Evolutionary conservation across 1,139 yeast species (phyloP).

Genomic region (Yamadazyma spencermartinsiae): DNA sequence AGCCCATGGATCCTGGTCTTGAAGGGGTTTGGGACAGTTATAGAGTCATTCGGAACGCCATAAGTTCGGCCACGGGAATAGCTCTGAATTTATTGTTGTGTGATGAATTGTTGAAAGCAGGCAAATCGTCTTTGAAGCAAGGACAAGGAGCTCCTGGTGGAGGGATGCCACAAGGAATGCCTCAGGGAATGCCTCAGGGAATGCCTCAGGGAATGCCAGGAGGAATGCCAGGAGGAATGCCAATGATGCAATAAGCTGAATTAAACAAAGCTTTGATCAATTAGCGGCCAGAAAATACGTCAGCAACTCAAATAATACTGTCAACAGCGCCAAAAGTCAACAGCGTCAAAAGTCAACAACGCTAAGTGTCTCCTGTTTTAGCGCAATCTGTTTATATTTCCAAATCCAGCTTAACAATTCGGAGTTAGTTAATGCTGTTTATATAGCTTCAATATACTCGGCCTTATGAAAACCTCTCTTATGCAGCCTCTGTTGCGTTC

Average conservation of each 20-base stretch:
- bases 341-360: too few species aligned
- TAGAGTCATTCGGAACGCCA: conserved; percentile 89
- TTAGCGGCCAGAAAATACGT: too few species aligned
- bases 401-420: too few species aligned
- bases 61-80: conserved; percentile 91
- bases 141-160: conserved; percentile 18
- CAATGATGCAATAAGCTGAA: conserved; percentile 15
- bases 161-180: conserved; percentile 12
- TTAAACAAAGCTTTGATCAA: too few species aligned
- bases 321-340: too few species aligned
- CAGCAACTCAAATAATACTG: too few species aligned
- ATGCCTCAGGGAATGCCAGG: conserved; percentile 26
- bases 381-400: too few species aligned
- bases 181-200: conserved; percentile 22
- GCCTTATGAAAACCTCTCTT: too few species aligned
- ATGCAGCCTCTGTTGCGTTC: too few species aligned
- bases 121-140: conserved; percentile 78
- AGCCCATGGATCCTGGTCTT: conserved; percentile 91
- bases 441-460: too few species aligned
- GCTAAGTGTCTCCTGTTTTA: too few species aligned
- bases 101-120: conserved; percentile 96
- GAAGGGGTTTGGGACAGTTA: conserved; percentile 98
- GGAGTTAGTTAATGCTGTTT: too few species aligned
- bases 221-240: conserved; percentile 20
- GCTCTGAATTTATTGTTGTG: conserved; percentile 89